Percentiles rank a stretch among this genome's conserved stretches.
Conservation (phyloP, 768 basidiomycete species). For the Myochromella boudieri region DNA sequence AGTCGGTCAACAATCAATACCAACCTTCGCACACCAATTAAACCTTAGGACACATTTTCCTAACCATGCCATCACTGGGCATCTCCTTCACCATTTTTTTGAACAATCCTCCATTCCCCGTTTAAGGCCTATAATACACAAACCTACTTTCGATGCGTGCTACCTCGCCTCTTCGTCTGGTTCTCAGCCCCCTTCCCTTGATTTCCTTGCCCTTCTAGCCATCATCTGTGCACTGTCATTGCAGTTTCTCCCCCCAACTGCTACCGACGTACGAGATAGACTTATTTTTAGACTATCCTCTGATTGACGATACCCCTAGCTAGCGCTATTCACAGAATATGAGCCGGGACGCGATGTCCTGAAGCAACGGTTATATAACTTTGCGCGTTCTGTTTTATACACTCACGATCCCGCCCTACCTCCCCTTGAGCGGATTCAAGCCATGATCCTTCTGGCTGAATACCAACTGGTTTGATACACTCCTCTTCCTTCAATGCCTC, state of each 20-base stretch:
- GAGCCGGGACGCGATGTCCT: constrained; percentile 13
- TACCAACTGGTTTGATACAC: constrained; percentile 8
- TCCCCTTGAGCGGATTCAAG: constrained; percentile 14
- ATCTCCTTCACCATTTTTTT: constrained; percentile 17
- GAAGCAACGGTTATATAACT: constrained; percentile 15
- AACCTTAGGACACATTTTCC: constrained; percentile 17
- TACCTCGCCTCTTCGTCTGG: constrained; percentile 10
- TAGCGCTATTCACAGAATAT: constrained; percentile 10
- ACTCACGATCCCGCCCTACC: constrained; percentile 5
- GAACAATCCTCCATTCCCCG: constrained; percentile 16
- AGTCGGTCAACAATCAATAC: not conserved
- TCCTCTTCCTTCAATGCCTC: not conserved
- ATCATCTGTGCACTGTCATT: constrained; percentile 17
- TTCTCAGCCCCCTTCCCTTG: constrained; percentile 11
- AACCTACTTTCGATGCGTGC: constrained; percentile 11
- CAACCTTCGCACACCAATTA: constrained; percentile 1
- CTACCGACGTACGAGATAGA: constrained; percentile 12
- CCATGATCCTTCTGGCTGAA: constrained; percentile 11
- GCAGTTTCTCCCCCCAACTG: constrained; percentile 16
- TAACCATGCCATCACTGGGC: constrained; percentile 13
- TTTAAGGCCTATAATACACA: constrained; percentile 18
- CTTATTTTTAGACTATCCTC: not conserved
- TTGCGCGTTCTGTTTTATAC: constrained; percentile 12
- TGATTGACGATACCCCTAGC: constrained; percentile 3
- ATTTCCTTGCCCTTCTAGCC: constrained; percentile 14